Conservation (phyloP, 306 rosid species). For the Begonia peltatifolia region DNA sequence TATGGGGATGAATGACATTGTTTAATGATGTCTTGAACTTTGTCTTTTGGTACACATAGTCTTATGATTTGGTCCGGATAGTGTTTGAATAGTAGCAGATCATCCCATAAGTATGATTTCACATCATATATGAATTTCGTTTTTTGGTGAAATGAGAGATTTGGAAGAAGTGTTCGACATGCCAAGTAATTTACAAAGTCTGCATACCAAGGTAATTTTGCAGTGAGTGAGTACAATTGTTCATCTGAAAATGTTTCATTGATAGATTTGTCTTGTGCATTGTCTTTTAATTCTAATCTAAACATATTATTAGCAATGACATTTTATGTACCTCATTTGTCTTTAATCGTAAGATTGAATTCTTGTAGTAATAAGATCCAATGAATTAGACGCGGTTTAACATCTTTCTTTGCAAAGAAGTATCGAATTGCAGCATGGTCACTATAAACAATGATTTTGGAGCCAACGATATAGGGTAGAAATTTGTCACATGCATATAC, state of each 20-base stretch:
- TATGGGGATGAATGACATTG: slow-evolving; percentile 1
- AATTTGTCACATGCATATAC: no score
- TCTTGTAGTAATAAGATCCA: no score
- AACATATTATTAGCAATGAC: no score
- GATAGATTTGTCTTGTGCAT: not conserved
- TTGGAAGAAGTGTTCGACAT: not conserved
- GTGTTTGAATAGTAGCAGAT: not conserved
- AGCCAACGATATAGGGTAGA: no score
- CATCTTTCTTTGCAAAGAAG: no score
- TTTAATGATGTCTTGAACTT: not conserved
- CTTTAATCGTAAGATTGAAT: no score
- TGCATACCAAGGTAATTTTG: not conserved
- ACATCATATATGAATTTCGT: not conserved
- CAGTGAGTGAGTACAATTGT: not conserved
- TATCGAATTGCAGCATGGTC: no score
- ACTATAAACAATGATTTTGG: no score
- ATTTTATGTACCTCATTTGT: no score
- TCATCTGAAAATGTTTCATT: not conserved
- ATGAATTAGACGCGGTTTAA: no score
- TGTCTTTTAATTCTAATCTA: no score
- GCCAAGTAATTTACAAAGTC: not conserved
- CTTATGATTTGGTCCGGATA: not conserved
- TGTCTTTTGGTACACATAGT: slow-evolving; percentile 2
- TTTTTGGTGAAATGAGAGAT: not conserved
- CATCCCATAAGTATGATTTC: not conserved